Percentiles rank a stretch among this genome's conserved stretches.
phyloP scores from a whole-genome alignment of 129 eudicot species.

The Dittrichia graveolens region DNA sequence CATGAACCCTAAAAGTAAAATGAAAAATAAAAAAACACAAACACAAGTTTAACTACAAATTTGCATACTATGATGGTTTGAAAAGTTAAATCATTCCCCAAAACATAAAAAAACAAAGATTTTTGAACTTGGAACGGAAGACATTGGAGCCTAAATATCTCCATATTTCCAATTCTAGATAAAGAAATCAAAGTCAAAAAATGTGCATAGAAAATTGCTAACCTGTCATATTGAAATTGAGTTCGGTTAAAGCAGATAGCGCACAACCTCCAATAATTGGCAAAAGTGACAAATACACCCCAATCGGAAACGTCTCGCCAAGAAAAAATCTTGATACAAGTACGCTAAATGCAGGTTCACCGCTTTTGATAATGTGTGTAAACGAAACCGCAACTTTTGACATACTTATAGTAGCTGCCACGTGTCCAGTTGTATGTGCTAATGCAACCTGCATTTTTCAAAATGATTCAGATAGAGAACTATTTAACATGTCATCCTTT shows the following conservation, averaged over 20 bases:
- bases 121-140: background rate
- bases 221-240: conserved; percentile 69
- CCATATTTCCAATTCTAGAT: background rate
- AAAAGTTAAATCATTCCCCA: background rate
- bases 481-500: background rate
- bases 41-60: conserved; percentile 5
- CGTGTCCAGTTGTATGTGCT: conserved; percentile 71
- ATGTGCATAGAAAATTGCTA: conserved; percentile 7
- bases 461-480: background rate
- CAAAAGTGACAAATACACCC: conserved; percentile 60
- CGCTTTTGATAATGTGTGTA: conserved; percentile 64
- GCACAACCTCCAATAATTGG: conserved; percentile 69
- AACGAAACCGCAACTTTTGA: conserved; percentile 68
- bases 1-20: conserved; percentile 46
- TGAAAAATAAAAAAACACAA: background rate
- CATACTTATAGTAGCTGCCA: conserved; percentile 69
- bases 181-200: background rate
- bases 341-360: conserved; percentile 66
- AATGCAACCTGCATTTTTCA: conserved; percentile 48
- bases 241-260: conserved; percentile 59
- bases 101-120: background rate
- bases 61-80: background rate
- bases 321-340: conserved; percentile 52
- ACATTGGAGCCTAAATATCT: background rate
- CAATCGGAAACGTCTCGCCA: conserved; percentile 51